These are phyloP conservation scores for Seiridium unicorne DNA, from an alignment of 2,329 filamentous ascomycete genomes.

Conservation along the genomic window DNA sequence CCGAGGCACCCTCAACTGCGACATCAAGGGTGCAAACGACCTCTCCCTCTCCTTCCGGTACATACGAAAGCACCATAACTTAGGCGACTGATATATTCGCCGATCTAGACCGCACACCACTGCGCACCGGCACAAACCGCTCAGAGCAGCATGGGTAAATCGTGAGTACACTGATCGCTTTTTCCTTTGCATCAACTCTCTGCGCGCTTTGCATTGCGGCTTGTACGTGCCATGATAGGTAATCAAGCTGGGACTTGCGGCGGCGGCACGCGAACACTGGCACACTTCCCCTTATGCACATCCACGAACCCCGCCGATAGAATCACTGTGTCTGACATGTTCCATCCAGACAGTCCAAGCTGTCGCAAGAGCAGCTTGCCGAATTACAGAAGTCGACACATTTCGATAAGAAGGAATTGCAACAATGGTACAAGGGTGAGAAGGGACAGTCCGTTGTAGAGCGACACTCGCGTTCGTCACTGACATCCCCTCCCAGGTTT, in stretches of 20 bases:
- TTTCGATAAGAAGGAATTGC: constrained; percentile 99
- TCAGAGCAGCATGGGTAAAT: constrained; percentile 10
- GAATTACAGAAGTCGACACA: constrained; percentile 97
- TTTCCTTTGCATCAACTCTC: not conserved
- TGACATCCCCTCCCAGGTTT: constrained; percentile 61
- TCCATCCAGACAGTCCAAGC: constrained; percentile 82
- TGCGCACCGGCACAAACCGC: not conserved
- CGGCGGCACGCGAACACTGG: too few relatives aligned
- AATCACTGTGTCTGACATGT: constrained; percentile 4
- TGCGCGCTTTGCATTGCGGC: not conserved
- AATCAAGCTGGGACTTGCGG: not conserved
- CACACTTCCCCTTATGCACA: too few relatives aligned
- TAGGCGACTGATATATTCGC: not conserved
- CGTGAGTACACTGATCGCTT: not conserved
- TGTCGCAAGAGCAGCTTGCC: constrained; percentile 91
- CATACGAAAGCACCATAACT: not conserved
- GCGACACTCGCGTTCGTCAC: not conserved
- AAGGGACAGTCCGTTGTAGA: too few relatives aligned
- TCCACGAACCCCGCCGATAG: too few relatives aligned
- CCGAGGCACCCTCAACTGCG: not conserved
- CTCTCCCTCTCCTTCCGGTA: not conserved
- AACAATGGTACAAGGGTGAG: constrained; percentile 99
- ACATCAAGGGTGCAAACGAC: not conserved
- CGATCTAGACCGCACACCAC: not conserved
- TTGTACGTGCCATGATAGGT: not conserved